A percentile compares a stretch with the other conserved stretches of the same genome.
These are phyloP conservation scores for Scheffersomyces stipitis DNA, from an alignment of 805 yeast genomes.

Conservation along the genomic window DNA sequence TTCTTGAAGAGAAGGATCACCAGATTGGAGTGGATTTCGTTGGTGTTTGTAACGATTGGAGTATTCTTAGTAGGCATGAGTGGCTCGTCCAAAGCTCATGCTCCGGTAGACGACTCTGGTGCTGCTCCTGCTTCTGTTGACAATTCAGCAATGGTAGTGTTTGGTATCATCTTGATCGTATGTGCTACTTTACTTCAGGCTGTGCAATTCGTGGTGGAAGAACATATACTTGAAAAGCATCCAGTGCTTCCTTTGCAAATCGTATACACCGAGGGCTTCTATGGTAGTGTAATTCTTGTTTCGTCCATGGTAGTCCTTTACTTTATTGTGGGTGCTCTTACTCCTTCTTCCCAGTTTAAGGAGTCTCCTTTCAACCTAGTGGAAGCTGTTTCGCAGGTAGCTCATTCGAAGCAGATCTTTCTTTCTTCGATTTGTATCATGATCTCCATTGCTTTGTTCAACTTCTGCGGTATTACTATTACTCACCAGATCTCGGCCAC, in stretches of 20 bases:
- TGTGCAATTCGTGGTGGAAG: slow-evolving; percentile 76
- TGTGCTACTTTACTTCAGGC: slow-evolving; percentile 70
- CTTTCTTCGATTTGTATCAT: slow-evolving; percentile 60
- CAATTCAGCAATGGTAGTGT: slow-evolving; percentile 28
- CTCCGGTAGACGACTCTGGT: slow-evolving; percentile 9
- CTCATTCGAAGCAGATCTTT: slow-evolving; percentile 43
- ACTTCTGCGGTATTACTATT: slow-evolving; percentile 69
- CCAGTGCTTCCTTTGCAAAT: slow-evolving; percentile 60
- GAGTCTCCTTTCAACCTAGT: slow-evolving; percentile 56
- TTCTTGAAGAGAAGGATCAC: slow-evolving; percentile 58
- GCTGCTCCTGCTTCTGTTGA: slow-evolving; percentile 11
- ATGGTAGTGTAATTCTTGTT: slow-evolving; percentile 52
- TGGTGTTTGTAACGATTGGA: slow-evolving; percentile 65
- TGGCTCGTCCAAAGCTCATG: slow-evolving; percentile 44
- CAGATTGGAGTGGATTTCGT: slow-evolving; percentile 65
- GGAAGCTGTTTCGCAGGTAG: slow-evolving; percentile 50
- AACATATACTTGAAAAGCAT: slow-evolving; percentile 55
- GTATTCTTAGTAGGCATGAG: slow-evolving; percentile 72
- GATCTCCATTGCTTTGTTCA: slow-evolving; percentile 71
- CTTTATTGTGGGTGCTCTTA: slow-evolving; percentile 35
- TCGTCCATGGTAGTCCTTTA: slow-evolving; percentile 46
- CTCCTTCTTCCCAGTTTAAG: slow-evolving; percentile 33
- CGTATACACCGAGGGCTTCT: slow-evolving; percentile 75
- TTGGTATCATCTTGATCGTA: slow-evolving; percentile 61
- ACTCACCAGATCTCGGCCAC: slow-evolving; percentile 71